Evolutionary conservation across 169 alveolate species (phyloP).

Genomic region (Cryptosporidium parvum): DNA sequence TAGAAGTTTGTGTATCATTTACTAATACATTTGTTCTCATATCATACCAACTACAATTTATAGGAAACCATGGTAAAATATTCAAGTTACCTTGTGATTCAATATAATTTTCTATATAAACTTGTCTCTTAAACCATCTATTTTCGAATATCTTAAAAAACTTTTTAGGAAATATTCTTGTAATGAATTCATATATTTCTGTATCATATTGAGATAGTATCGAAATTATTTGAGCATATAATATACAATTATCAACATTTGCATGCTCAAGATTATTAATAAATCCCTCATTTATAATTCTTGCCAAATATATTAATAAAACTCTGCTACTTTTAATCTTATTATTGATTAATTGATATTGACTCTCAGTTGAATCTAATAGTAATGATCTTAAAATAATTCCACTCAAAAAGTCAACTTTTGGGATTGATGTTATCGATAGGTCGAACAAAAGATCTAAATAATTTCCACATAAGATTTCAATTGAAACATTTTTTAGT

Average conservation of each 20-base stretch:
- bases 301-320: conserved; percentile 10
- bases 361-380: conserved; percentile 34
- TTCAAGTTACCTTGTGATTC: not conserved
- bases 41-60: conserved; percentile 57
- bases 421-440: conserved; percentile 9
- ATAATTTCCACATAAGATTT: conserved; percentile 5
- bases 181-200: conserved; percentile 34
- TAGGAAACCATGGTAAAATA: conserved; percentile 66
- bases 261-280: not conserved
- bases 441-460: conserved; percentile 10
- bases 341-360: not conserved
- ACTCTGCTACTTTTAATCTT: conserved; percentile 4
- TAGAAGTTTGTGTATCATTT: not conserved
- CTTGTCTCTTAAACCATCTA: conserved; percentile 29
- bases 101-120: not conserved
- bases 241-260: conserved; percentile 14
- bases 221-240: conserved; percentile 64
- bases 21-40: conserved; percentile 31
- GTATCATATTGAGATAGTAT: conserved; percentile 57
- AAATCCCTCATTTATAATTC: not conserved
- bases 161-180: conserved; percentile 46
- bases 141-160: conserved; percentile 29
- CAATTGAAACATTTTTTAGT: conserved; percentile 5
- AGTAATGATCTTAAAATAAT: conserved; percentile 44
- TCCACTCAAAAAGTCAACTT: conserved; percentile 19